Base-by-base conservation (phyloP, 495 filamentous ascomycete genomes). In the Penicillium nucicola region DNA sequence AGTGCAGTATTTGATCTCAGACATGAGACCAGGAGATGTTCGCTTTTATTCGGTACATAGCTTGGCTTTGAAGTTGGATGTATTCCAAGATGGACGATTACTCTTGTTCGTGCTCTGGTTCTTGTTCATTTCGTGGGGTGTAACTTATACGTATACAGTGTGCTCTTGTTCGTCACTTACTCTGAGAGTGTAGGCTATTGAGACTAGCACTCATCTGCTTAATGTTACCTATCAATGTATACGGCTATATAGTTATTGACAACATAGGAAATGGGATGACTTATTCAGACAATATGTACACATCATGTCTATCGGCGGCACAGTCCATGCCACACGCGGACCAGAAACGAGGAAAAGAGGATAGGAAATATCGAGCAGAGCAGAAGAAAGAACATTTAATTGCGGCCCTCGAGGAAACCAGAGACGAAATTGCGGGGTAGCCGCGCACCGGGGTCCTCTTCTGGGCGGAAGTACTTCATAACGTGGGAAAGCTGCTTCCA, bases 401-500 rank as follows among this genome's bases (percentile, higher is more conserved):
- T 76, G 60, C 73, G 73, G 55, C 73, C 73, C 84, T 98, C 89
- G 64, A 97, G 76, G 78, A 98, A 98, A 25, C 90, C 90, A 53
- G 80, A 78, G 72, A 98, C 90, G 73, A 98, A 97, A 70, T 83
- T 90, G 49, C 80, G 76, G 23, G 93, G 93, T 69, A 96, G 71
- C 57, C 80, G 81, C 50, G 87, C 86, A 53, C 78, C 83, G 19
- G 84, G 80, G 55, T 95, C 89, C 68, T 96, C 91, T 69, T 96
- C 90, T 66, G 84, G 76, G 60, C 90, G 82, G 80, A 97, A 98
- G 74, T 95, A 98, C 64, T 96, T 95, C 79, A 98, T 88, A 57
- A 98, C 82, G 66, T 98, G 93, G 40, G 88, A 87, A 44, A 92
- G 79, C 75, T 97, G 95, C 74, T 96, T 96, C 93, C 95, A 98